Percentiles rank a stretch among this genome's conserved stretches.
Conservation (phyloP, 495 filamentous ascomycete species). For the Hypoxylon fuscum region DNA sequence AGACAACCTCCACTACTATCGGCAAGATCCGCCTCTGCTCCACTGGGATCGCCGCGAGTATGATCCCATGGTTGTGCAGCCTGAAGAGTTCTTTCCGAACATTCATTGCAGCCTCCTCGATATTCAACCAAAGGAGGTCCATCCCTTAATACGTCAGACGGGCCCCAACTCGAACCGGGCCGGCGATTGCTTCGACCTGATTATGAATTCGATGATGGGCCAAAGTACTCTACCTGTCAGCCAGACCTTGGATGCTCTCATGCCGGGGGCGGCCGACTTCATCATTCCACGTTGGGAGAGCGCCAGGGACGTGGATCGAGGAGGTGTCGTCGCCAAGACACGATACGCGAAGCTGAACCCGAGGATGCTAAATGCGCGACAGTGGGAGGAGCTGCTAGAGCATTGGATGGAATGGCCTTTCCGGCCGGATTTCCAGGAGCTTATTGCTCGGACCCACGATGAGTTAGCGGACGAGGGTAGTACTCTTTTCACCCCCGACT, state of each 20-base stretch:
- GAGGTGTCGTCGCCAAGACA: conserved; percentile 46
- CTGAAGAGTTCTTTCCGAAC: conserved; percentile 67
- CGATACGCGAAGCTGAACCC: conserved; percentile 45
- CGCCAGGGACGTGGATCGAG: conserved; percentile 48
- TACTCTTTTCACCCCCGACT: not conserved
- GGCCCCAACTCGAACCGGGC: conserved; percentile 45
- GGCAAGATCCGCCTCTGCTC: conserved; percentile 58
- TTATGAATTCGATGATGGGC: conserved; percentile 39
- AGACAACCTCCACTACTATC: conserved; percentile 58
- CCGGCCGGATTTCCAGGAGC: conserved; percentile 51
- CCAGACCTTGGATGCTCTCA: conserved; percentile 40
- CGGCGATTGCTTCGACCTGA: conserved; percentile 51
- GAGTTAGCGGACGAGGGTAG: conserved; percentile 28
- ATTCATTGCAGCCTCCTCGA: conserved; percentile 51
- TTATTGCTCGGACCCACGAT: conserved; percentile 49
- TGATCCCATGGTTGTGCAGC: conserved; percentile 61
- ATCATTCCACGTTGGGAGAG: conserved; percentile 52
- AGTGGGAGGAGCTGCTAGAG: conserved; percentile 60
- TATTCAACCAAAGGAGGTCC: conserved; percentile 53
- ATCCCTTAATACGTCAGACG: conserved; percentile 48
- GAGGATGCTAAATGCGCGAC: conserved; percentile 53
- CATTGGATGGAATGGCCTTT: conserved; percentile 71
- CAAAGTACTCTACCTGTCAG: conserved; percentile 29
- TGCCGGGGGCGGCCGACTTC: conserved; percentile 53
- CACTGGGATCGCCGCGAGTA: conserved; percentile 71